Base-by-base conservation (phyloP, 2,329 filamentous ascomycete genomes). In the Botrytis paeoniae region DNA sequence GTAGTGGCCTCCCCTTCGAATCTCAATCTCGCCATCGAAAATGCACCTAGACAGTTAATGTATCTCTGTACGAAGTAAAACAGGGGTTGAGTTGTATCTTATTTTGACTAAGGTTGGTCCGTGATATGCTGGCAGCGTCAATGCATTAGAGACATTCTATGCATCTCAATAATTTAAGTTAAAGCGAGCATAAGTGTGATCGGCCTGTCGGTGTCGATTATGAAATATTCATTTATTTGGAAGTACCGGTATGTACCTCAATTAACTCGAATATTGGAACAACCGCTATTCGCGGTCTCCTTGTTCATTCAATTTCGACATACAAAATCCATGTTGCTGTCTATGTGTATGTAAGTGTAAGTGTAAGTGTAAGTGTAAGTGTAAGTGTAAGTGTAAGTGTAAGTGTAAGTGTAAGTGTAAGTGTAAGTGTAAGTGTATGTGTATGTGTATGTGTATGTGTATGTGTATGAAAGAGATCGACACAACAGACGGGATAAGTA, bases 141-240 rank as follows among this genome's bases (percentile, higher is more conserved):
- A 71, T 71, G 69, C 59, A 71, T 64, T 29, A 29, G 59, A 71
- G 43, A 60, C 66, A 69, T 59, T 66, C 45, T 66, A 65, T 71
- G 69, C 69, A 71, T 51, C 41, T 71, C 29, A 41, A 62, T 20
- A 10, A 45, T 25, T 48, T 39, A n/a, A 54, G 60, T 64, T 71
- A 37, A 32, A 64, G 39, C 35, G n/a, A 48, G n/a, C 45, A 63
- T 64, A 60, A 51, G 37, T 29, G 69, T 39, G 59, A 35, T 51
- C 43, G 43, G 59, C 16, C 41, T 51, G 63, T 51, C 22, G 63
- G 29, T 66, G 43, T 66, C 41, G 43, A 66, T 66, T 66, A 39
- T 29, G 25, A 66, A 66, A n/a, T 45, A 22, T 45, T 64, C 29
- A 32, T 45, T 64, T 25, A 25, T 64, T 25, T 43, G 39, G 32